Evolutionary conservation across 192 early-diverging fungal genomes (phyloP).

Genomic region (Coemansia sp.): DNA sequence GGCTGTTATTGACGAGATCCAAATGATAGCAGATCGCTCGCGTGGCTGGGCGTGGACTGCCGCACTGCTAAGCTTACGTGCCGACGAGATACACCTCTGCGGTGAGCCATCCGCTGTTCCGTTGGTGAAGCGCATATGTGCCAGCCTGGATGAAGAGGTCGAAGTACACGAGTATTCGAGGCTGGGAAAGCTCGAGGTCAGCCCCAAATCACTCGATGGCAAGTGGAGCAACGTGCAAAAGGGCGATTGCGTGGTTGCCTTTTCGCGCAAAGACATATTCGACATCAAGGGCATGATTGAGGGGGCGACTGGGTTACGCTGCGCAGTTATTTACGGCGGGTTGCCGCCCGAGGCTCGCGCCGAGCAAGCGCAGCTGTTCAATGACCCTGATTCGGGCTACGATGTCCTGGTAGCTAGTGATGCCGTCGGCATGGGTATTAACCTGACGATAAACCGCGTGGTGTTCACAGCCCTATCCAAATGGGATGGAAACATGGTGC

Average conservation of each 20-base stretch:
- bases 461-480: slow-evolving; percentile 79
- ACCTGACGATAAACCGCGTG: slow-evolving; percentile 89
- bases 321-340: slow-evolving; percentile 89
- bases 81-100: slow-evolving; percentile 86
- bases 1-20: slow-evolving; percentile 96
- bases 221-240: slow-evolving; percentile 58
- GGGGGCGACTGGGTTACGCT: slow-evolving; percentile 62
- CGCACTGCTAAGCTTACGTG: slow-evolving; percentile 76
- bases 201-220: slow-evolving; percentile 55
- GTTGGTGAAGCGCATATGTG: slow-evolving; percentile 71
- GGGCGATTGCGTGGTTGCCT: slow-evolving; percentile 91
- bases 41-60: slow-evolving; percentile 97
- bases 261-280: slow-evolving; percentile 81
- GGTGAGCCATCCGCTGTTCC: slow-evolving; percentile 86
- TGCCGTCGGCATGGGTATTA: slow-evolving; percentile 97
- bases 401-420: slow-evolving; percentile 92
- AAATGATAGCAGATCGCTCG: slow-evolving; percentile 82
- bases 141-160: slow-evolving; percentile 71
- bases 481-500: slow-evolving; percentile 64
- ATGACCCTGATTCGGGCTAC: slow-evolving; percentile 71
- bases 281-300: slow-evolving; percentile 76
- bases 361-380: slow-evolving; percentile 86
- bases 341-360: slow-evolving; percentile 93
- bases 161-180: slow-evolving; percentile 76
- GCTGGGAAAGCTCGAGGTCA: slow-evolving; percentile 65